These are phyloP conservation scores for Kandelia obovata DNA, from an alignment of 345 rosid genomes.

Conservation along the genomic window DNA sequence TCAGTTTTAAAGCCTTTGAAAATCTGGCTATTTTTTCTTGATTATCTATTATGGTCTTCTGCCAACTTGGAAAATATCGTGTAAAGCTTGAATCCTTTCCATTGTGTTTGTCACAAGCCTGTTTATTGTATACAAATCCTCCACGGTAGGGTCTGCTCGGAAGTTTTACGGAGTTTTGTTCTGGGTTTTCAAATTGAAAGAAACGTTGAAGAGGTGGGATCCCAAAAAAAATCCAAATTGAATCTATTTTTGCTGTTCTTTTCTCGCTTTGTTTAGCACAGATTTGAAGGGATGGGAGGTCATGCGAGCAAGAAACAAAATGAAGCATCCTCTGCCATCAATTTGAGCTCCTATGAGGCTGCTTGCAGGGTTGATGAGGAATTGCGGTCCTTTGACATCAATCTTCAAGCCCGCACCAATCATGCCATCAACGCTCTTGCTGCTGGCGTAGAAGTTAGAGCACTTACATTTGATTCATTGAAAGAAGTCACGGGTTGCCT, in stretches of 20 bases:
- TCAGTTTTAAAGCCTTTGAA: constrained; percentile 12
- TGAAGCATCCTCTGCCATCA: constrained; percentile 24
- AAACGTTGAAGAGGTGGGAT: neutral
- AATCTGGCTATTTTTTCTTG: neutral
- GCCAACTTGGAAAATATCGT: neutral
- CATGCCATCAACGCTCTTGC: constrained; percentile 70
- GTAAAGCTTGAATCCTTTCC: neutral
- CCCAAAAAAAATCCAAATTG: constrained; percentile 5
- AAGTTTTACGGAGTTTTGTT: neutral
- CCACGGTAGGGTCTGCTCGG: neutral
- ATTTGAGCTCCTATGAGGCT: constrained; percentile 63
- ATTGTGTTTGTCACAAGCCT: neutral
- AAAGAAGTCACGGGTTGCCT: constrained; percentile 77
- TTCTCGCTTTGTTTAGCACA: constrained; percentile 10
- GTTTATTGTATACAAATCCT: neutral
- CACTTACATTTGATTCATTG: constrained; percentile 73
- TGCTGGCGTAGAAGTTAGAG: constrained; percentile 74
- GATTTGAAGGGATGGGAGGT: constrained; percentile 46
- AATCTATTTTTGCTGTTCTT: neutral
- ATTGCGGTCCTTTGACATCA: constrained; percentile 55
- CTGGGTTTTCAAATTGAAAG: neutral
- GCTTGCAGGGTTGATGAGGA: constrained; percentile 66
- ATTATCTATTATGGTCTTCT: neutral
- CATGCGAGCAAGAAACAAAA: constrained; percentile 50
- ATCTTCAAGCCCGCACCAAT: constrained; percentile 66